Evolutionary conservation across 2,329 filamentous ascomycete genomes (phyloP).

Genomic region (Colletotrichum acutatum): DNA sequence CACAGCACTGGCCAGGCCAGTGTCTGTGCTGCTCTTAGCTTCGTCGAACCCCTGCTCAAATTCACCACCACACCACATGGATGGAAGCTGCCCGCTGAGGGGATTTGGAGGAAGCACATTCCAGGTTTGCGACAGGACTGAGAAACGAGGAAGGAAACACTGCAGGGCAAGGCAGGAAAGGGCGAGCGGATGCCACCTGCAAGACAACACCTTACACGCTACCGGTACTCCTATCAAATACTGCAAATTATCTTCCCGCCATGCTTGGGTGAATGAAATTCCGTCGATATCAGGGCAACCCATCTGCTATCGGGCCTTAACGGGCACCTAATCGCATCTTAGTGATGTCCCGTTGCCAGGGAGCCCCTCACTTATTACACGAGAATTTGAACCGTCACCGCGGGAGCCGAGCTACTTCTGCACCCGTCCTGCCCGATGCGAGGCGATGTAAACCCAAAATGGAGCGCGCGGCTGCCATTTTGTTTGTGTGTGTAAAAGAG

Average conservation of each 20-base stretch:
- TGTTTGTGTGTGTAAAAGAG: neutral
- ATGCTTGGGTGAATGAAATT: neutral
- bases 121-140: neutral
- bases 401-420: neutral
- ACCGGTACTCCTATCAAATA: too few relatives aligned
- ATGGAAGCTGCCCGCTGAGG: slow-evolving; percentile 3
- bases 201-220: too few relatives aligned
- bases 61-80: neutral
- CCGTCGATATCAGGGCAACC: neutral
- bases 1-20: neutral
- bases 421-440: neutral
- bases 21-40: slow-evolving; percentile 8
- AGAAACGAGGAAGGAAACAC: neutral
- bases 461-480: neutral
- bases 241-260: too few relatives aligned
- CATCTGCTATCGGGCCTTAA: neutral
- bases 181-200: neutral
- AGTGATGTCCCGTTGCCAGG: neutral
- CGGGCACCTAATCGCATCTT: neutral
- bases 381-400: neutral
- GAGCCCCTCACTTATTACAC: neutral
- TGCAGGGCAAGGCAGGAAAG: neutral
- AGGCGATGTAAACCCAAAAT: neutral
- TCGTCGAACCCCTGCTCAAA: neutral
- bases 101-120: neutral